Evolutionary conservation across 495 filamentous ascomycete genomes (phyloP), one percentile per base, ranked within the genome.

Genomic region (Penicillium cataractarum): DNA sequence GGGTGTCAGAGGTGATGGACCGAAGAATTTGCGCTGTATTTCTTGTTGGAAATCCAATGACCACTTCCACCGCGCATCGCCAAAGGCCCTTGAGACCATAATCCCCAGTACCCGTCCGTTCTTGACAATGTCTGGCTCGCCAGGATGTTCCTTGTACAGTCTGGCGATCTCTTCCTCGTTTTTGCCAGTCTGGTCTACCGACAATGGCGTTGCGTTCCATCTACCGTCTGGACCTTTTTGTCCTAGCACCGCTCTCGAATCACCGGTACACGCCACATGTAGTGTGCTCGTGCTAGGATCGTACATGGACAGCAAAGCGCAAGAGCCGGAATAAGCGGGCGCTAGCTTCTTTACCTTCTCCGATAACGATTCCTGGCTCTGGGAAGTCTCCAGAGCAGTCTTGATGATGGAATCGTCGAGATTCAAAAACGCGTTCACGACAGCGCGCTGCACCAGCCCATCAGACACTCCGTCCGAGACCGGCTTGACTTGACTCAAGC

Each of bases 21-120:
- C 83, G 63, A 77, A 80, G 66, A 84, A 89, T n/a, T 75, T 64
- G 3, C 68, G 29, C 17, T 78, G 62, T 32, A 83, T 68, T 3
- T 75, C 66, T 31, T 72, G 49, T 54, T 84, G 79, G 17, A 86
- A 65, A 6, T 78, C 71, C 9, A 79, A 21, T 4, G 83, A 66
- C 84, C 84, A 89, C 62, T 90, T 90, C 86, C 83, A 89, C 48
- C 77, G 77, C 32, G 77, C 71, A 70, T 90, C 87, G 33, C 89
- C 88, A 66, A 90, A 90, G 0, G 84, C 84, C 2, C 88, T 81
- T 8, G 86, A 83, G 0, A 85, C 79, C 37, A 73, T 75, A 0
- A 88, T 61, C 1, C 87, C 87, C 44, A 87, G 77, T 2, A 89
- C 66, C 1, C 86, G 81, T 3, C 86, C 84, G 39, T 79, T 65